Evolutionary conservation across 2,329 filamentous ascomycete genomes (phyloP).

Genomic region (Trichophyton simii): DNA sequence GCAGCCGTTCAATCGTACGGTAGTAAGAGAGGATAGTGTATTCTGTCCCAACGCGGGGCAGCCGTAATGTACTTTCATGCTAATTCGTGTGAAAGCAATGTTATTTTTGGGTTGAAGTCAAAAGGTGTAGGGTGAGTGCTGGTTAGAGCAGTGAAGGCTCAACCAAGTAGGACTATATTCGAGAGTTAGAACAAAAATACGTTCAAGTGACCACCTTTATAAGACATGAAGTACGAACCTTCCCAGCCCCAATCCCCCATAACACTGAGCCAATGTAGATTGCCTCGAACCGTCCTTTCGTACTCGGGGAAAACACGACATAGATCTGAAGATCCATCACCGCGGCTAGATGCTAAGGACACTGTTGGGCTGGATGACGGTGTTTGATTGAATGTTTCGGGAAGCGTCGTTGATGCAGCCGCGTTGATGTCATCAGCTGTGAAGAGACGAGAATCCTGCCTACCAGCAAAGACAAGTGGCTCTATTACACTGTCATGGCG

Average conservation of each 20-base stretch:
- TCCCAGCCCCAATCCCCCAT: slow-evolving; percentile 65
- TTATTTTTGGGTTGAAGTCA: not conserved
- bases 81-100: too few relatives aligned
- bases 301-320: slow-evolving; percentile 38
- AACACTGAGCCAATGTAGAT: slow-evolving; percentile 56
- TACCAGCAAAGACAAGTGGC: not conserved
- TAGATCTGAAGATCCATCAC: slow-evolving; percentile 19
- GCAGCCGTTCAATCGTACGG: not conserved
- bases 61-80: too few relatives aligned
- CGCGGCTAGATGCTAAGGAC: not conserved
- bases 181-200: not conserved
- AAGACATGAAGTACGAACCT: slow-evolving; percentile 31
- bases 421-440: not conserved
- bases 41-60: too few relatives aligned
- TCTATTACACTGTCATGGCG: not conserved
- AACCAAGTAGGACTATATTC: not conserved
- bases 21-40: not conserved
- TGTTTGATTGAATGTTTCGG: not conserved
- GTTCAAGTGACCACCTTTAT: not conserved
- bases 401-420: not conserved
- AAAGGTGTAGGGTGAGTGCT: not conserved
- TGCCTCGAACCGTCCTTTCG: slow-evolving; percentile 53
- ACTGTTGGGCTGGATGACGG: not conserved
- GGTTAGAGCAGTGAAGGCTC: not conserved
- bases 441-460: not conserved